Percentiles rank a stretch among this genome's conserved stretches.
Evolutionary conservation across 176 grass and related monocot genomes (phyloP).

Genomic region (Areca catechu): DNA sequence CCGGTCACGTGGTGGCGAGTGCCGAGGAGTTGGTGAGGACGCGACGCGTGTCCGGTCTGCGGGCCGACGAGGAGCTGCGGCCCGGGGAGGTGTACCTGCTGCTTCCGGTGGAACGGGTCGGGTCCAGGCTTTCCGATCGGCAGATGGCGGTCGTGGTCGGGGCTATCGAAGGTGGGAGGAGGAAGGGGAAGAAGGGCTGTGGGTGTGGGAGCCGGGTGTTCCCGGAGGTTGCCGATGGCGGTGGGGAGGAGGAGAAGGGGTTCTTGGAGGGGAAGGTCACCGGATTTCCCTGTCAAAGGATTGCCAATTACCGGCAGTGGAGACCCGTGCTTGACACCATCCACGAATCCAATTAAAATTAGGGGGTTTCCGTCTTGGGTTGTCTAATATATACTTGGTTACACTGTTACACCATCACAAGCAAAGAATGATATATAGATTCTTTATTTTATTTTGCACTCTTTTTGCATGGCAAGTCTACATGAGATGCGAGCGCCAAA

Average conservation of each 20-base stretch:
- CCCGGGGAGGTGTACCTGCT: conserved; percentile 43
- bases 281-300: not conserved
- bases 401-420: too few relatives aligned
- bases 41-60: conserved; percentile 18
- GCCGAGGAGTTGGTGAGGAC: conserved; percentile 15
- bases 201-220: conserved; percentile 14
- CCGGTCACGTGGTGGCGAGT: conserved; percentile 30
- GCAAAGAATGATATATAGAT: too few relatives aligned
- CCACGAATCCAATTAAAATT: conserved; percentile 22
- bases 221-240: conserved; percentile 21
- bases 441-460: too few relatives aligned
- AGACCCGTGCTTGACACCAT: conserved; percentile 46
- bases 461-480: too few relatives aligned
- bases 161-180: not conserved
- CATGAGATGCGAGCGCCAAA: too few relatives aligned
- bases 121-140: conserved; percentile 25
- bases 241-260: not conserved
- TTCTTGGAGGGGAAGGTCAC: not conserved
- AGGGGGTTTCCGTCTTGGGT: too few relatives aligned
- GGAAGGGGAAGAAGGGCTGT: not conserved
- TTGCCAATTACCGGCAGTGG: conserved; percentile 25
- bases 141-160: conserved; percentile 20
- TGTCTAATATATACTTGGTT: too few relatives aligned
- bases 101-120: conserved; percentile 22
- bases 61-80: conserved; percentile 38